Base-by-base conservation (phyloP, 805 yeast species). In the Sungouiella thailandica region DNA sequence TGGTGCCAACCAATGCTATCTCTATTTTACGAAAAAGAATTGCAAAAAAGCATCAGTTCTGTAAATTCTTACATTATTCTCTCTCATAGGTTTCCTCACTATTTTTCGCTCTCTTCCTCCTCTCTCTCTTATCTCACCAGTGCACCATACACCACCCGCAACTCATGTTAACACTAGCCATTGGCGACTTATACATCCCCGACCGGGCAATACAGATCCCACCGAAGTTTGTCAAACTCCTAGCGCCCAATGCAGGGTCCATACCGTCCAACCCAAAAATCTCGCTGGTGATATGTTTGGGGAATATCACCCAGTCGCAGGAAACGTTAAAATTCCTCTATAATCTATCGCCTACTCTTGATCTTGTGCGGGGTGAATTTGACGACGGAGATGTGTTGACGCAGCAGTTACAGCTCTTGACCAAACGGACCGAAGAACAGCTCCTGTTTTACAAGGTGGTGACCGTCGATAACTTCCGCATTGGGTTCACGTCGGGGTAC, bases 121-220 rank as follows among this genome's bases (percentile, higher is more conserved):
- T n/a, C n/a, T n/a, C n/a, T n/a, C n/a, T n/a, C n/a, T n/a, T n/a
- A n/a, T n/a, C n/a, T n/a, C n/a, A n/a, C n/a, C n/a, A n/a, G n/a
- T n/a, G n/a, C n/a, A n/a, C 22, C 22, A 19, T 19, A 13, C 5
- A 23, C 17, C 10, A 23, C 32, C n/a, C 9, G 25, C n/a, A 7
- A 4, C 25, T 15, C 22, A 67, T 66, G 72, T 52, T 67, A 18
- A 60, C 70, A 4, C 50, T 90, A 27, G 94, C 94, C 2, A 76
- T 90, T 43, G 95, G 96, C 7, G 97, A 90, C 54, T 70, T 90
- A 2, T 87, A 81, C 57, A 83, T 90, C 20, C 98, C 98, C 1
- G 88, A 86, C 36, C 67, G 96, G 44, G 84, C 90, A 7, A 67
- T 75, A 17, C 89, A 60, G 23, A 50, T 76, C 2, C 83, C 82